Base-by-base conservation (phyloP, 257 asterid genomes). In the Solanum virginianum region DNA sequence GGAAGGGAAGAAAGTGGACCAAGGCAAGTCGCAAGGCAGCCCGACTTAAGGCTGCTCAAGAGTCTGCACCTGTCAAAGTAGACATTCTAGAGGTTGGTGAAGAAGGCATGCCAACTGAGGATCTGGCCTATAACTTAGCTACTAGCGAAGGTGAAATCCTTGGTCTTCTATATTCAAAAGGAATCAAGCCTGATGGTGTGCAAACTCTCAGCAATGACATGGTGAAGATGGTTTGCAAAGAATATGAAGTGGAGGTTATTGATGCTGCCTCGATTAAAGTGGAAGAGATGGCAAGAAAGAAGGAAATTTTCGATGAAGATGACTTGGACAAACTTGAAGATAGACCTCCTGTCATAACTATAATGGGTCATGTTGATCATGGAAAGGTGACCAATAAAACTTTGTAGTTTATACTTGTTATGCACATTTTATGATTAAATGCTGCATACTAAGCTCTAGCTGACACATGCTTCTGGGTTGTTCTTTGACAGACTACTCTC, bases 291-390 rank as follows among this genome's bases (percentile, higher is more conserved):
- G 99, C 99, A 29, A 97, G 94, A 88, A 97, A 97, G 92, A 95
- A 90, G 91, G 93, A 92, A 87, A 91, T 92, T 82, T 51, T 95
- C 49, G 98, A 95, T 83, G 99, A 93, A 85, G 98, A 94, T 41
- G 99, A 97, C 91, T 85, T 94, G 80, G 99, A 94, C 88, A 93
- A 93, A 47, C 89, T 97, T 86, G 91, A 92, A 91, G 92, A 92
- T 80, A 89, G 99, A 86, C 99, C 99, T 84, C 98, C 99, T 60
- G 98, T 97, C 84, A 86, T 97, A 80, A 95, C 99, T 84, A 95
- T 97, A 85, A 97, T 97, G 99, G 99, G 99, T 39, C 99, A 97
- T 85, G 99, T 97, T 85, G 99, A 97, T 90, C 99, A 97, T 88
- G 99, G 99, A 89, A 97, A 97, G 98, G 99, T 95, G 77, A 83